Evolutionary conservation across 192 early-diverging fungal genomes (phyloP), one percentile per base, ranked within the genome.

Genomic region (Podila clonocystis): DNA sequence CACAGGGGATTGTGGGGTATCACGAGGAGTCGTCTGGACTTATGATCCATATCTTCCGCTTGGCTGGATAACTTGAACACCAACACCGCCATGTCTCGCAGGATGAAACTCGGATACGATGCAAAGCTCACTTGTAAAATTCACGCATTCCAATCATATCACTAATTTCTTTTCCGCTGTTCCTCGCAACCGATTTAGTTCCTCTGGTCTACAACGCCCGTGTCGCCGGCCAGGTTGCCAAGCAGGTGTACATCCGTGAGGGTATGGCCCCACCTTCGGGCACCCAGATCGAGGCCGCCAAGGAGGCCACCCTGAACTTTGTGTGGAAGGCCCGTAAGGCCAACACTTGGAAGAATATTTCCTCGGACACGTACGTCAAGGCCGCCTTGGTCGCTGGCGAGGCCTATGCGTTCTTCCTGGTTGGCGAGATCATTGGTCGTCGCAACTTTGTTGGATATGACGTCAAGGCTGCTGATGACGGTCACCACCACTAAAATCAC

Each of bases 371-470:
- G 74, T 57, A 83, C 36, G 78, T 72, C 58, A 88, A 88, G 85
- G 82, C 78, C 69, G 84, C 84, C 71, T 74, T 90, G 63, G 68
- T 89, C 26, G 82, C 84, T 50, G 84, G 85, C 50, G 87, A 91
- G 82, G 68, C 86, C 31, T 84, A 83, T 74, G 84, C 87, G 33
- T 90, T 91, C 72, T 91, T 90, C 83, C 72, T 88, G 59, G 38
- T 91, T 26, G 90, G 90, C 61, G 90, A 91, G 74, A 85, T 91
- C 58, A 72, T 91, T 72, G 90, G 90, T 70, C 88, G 89, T 58
- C 83, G 88, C 74, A 90, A 86, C 84, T 70, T 91, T 70, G 78
- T 90, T 61, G 91, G 91, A 28, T 89, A 90, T 45, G 84, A 87
- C 31, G 87, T 90, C 74, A 68, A 85, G 74, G 72, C 79, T 70